phyloP scores from a whole-genome alignment of 2,329 filamentous ascomycete species.

The Colletotrichum brevisporum region DNA sequence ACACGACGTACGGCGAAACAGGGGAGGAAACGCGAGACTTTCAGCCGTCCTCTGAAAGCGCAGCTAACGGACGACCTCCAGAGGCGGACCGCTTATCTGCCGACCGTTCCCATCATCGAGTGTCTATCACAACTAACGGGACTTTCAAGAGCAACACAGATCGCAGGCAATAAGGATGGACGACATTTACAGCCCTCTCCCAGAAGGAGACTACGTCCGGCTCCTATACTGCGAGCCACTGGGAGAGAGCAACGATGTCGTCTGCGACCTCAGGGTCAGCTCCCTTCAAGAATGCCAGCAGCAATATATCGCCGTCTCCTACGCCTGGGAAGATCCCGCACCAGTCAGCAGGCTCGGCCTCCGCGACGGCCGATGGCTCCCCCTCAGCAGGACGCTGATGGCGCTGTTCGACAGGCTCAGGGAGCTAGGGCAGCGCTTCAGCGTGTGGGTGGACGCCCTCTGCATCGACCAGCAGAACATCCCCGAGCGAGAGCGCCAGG shows the following conservation, averaged over 20 bases:
- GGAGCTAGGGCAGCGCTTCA: neutral
- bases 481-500: neutral
- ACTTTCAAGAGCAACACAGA: too few relatives aligned
- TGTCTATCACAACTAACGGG: too few relatives aligned
- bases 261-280: neutral
- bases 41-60: too few relatives aligned
- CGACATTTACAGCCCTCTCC: neutral
- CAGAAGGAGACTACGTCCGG: neutral
- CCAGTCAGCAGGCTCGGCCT: neutral
- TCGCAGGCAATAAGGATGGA: neutral
- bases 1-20: too few relatives aligned
- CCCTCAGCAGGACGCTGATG: neutral
- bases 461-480: neutral
- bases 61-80: too few relatives aligned
- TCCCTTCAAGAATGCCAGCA: neutral
- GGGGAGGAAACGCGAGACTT: too few relatives aligned
- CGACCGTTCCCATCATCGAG: too few relatives aligned
- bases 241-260: neutral
- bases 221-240: neutral
- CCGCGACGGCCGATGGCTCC: neutral
- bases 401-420: neutral
- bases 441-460: neutral
- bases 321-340: neutral
- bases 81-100: too few relatives aligned
- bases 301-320: neutral